Evolutionary conservation across 2,329 filamentous ascomycete species (phyloP).

Genomic region (Drechslerella dactyloides): DNA sequence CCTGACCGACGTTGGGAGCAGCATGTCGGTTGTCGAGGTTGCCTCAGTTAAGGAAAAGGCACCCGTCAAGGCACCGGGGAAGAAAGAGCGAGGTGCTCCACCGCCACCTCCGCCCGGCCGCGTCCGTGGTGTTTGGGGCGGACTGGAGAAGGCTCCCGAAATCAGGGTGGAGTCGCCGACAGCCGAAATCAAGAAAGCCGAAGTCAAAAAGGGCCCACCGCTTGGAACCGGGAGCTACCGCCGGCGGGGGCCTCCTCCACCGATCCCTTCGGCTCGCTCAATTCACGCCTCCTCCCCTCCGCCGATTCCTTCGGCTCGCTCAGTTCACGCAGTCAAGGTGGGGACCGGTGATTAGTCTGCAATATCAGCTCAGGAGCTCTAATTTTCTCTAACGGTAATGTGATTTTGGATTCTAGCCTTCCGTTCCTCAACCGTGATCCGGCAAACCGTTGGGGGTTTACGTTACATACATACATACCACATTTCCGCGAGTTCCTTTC

Average conservation of each 20-base stretch:
- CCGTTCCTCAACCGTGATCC: background rate
- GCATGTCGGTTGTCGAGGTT: slow-evolving; percentile 76
- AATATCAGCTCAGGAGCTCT: background rate
- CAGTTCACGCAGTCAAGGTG: slow-evolving; percentile 38
- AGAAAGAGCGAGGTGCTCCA: slow-evolving; percentile 38
- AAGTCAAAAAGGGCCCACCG: slow-evolving; percentile 14
- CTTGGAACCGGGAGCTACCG: slow-evolving; percentile 25
- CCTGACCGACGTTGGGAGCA: slow-evolving; percentile 72
- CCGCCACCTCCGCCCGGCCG: slow-evolving; percentile 39
- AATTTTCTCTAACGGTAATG: background rate
- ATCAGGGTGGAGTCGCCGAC: slow-evolving; percentile 18
- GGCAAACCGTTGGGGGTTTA: background rate
- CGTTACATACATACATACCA: background rate
- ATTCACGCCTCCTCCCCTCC: slow-evolving; percentile 47
- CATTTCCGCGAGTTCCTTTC: slow-evolving; percentile 9
- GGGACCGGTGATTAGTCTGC: slow-evolving; percentile 23
- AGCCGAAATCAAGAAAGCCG: background rate
- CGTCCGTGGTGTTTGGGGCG: slow-evolving; percentile 34
- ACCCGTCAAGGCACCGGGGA: slow-evolving; percentile 77
- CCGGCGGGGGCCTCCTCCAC: slow-evolving; percentile 31
- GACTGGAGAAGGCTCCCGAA: slow-evolving; percentile 28
- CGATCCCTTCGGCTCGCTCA: slow-evolving; percentile 35
- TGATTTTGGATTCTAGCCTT: background rate
- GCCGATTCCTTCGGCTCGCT: slow-evolving; percentile 38
- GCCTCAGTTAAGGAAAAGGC: slow-evolving; percentile 82